These are phyloP conservation scores for Teunomyces gatunensis DNA, from an alignment of 805 yeast species.

Conservation along the genomic window DNA sequence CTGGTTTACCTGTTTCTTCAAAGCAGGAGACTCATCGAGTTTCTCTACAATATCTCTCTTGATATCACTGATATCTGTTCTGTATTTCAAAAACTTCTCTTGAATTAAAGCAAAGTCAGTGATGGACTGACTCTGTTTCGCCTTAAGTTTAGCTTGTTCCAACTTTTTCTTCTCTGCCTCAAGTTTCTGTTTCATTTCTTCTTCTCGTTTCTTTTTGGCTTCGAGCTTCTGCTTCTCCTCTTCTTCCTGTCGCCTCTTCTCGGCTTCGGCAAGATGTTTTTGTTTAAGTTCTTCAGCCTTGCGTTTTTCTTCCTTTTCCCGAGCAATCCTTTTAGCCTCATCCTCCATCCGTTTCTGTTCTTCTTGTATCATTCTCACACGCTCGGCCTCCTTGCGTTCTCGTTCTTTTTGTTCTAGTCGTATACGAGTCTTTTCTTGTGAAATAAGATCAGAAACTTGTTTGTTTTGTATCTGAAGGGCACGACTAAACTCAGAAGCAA, in stretches of 20 bases:
- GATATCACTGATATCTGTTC: constrained; percentile 52
- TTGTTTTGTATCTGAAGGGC: constrained; percentile 6
- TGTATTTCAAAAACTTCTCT: constrained; percentile 45
- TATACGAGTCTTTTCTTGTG: constrained; percentile 4
- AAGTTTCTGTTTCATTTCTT: background rate
- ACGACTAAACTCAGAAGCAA: background rate
- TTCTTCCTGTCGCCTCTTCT: constrained; percentile 11
- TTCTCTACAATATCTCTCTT: constrained; percentile 58
- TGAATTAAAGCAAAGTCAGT: constrained; percentile 40
- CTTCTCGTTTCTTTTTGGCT: constrained; percentile 11
- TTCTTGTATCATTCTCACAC: constrained; percentile 12
- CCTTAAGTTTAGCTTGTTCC: constrained; percentile 7
- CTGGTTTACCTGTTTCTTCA: constrained; percentile 54
- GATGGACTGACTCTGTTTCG: constrained; percentile 24
- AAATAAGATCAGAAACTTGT: constrained; percentile 9
- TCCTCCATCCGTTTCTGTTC: constrained; percentile 5
- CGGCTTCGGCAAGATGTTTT: constrained; percentile 9
- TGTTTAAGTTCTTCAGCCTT: constrained; percentile 7
- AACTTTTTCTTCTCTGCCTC: constrained; percentile 2
- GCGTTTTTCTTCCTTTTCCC: constrained; percentile 8
- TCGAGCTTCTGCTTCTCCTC: constrained; percentile 21
- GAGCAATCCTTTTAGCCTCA: constrained; percentile 2
- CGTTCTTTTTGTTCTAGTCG: constrained; percentile 6
- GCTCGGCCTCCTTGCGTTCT: constrained; percentile 14
- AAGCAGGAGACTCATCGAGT: constrained; percentile 47